phyloP scores from a whole-genome alignment of 2,329 filamentous ascomycete species.

The Gnomoniopsis sp. region DNA sequence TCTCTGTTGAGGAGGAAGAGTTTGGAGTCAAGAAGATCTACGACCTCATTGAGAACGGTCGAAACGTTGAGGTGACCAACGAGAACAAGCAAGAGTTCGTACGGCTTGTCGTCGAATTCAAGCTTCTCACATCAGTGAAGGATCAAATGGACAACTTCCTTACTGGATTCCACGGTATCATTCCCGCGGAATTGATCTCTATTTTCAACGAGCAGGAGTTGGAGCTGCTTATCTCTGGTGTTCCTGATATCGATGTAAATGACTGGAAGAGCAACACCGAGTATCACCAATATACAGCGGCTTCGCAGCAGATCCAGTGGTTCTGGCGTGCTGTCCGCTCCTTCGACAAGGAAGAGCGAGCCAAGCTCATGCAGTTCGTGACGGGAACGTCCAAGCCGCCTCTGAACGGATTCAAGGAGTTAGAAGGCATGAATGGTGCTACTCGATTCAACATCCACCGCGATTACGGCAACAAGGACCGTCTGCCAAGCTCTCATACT shows the following conservation, averaged over 20 bases:
- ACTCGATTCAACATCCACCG: constrained; percentile 98
- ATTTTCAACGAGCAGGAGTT: constrained; percentile 99
- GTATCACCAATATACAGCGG: constrained; percentile 94
- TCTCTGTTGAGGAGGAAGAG: constrained; percentile 88
- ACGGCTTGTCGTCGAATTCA: constrained; percentile 89
- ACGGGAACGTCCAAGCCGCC: constrained; percentile 98
- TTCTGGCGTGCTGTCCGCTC: constrained; percentile 98
- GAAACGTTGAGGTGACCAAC: constrained; percentile 90
- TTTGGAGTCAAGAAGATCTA: constrained; percentile 88
- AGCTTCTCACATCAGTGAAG: constrained; percentile 84
- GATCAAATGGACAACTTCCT: constrained; percentile 93
- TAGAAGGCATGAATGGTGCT: constrained; percentile 98
- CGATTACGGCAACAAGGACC: constrained; percentile 94
- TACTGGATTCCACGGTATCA: constrained; percentile 95
- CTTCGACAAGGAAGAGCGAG: constrained; percentile 97
- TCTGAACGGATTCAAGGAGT: constrained; percentile 96
- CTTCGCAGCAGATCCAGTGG: constrained; percentile 97
- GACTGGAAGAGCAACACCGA: constrained; percentile 99
- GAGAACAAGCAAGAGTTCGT: constrained; percentile 99
- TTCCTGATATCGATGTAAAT: constrained; percentile 95
- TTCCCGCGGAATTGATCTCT: constrained; percentile 86
- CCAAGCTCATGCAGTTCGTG: constrained; percentile 95
- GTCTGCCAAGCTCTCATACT: constrained; percentile 92
- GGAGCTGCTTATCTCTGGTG: constrained; percentile 90
- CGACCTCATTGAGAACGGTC: constrained; percentile 82